Percentiles rank a stretch among this genome's conserved stretches.
Evolutionary conservation across 768 basidiomycete genomes (phyloP).

Genomic region (Omphalotus guepiniiformis): DNA sequence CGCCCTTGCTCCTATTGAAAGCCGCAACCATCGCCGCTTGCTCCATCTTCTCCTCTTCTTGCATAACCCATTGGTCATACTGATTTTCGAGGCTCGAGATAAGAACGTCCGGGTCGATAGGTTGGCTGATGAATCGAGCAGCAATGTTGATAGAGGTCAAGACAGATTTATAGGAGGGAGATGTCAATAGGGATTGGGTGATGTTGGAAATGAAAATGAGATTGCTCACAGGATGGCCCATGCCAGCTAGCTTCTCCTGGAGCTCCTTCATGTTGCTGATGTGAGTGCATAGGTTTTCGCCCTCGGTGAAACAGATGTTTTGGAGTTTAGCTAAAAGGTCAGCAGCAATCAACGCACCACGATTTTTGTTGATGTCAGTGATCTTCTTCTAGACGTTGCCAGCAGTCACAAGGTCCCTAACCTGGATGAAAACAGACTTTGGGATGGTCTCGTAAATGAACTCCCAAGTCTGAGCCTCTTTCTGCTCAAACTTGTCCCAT

Average conservation of each 20-base stretch:
- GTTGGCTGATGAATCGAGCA: not conserved
- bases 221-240: not conserved
- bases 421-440: slow-evolving; percentile 18
- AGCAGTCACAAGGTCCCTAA: slow-evolving; percentile 18
- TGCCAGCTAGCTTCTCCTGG: slow-evolving; percentile 28
- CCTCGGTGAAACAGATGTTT: slow-evolving; percentile 14
- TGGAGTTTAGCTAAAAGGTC: slow-evolving; percentile 19
- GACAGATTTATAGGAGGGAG: not conserved
- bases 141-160: slow-evolving; percentile 1
- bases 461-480: slow-evolving; percentile 21
- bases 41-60: not conserved
- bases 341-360: slow-evolving; percentile 16
- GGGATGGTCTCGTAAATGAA: slow-evolving; percentile 22
- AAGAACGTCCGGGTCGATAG: slow-evolving; percentile 1
- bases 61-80: not conserved
- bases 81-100: slow-evolving; percentile 3
- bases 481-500: slow-evolving; percentile 18
- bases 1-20: slow-evolving; percentile 8
- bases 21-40: not conserved
- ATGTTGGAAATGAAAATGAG: slow-evolving; percentile 10
- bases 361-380: slow-evolving; percentile 16
- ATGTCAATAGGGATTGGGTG: not conserved
- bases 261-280: slow-evolving; percentile 9
- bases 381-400: slow-evolving; percentile 20
- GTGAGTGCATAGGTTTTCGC: slow-evolving; percentile 9